A percentile compares a stretch with the other conserved stretches of the same genome.
Conservation (phyloP, 176 grass and related monocot genomes). For the Chrysopogon serrulatus region DNA sequence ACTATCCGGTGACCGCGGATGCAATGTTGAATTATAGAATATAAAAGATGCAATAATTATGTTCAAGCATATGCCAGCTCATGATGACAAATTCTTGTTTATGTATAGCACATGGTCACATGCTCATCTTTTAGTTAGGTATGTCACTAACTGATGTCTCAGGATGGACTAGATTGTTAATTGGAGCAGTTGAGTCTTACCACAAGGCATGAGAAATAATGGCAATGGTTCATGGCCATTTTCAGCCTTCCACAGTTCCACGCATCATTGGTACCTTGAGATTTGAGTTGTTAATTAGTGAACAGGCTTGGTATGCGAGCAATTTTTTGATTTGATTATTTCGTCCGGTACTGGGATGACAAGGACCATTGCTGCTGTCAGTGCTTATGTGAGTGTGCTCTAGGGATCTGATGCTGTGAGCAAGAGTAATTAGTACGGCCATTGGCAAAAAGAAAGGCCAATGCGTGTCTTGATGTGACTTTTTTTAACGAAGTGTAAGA, state of each 20-base stretch:
- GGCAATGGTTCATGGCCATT: background rate
- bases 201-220: slow-evolving; percentile 28
- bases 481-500: slow-evolving; percentile 14
- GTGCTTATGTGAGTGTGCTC: slow-evolving; percentile 10
- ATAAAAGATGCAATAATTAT: background rate
- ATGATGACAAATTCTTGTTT: background rate
- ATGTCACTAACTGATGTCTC: background rate
- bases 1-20: background rate
- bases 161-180: background rate
- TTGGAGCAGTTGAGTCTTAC: slow-evolving; percentile 2
- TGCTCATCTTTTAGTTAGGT: background rate
- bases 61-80: slow-evolving; percentile 1
- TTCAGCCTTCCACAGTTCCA: background rate
- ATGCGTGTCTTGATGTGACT: background rate
- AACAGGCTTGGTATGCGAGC: background rate
- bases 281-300: slow-evolving; percentile 10
- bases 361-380: slow-evolving; percentile 10
- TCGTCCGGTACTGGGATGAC: background rate
- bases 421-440: slow-evolving; percentile 14
- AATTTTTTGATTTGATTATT: background rate
- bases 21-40: background rate
- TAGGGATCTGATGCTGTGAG: slow-evolving; percentile 32
- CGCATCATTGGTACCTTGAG: background rate
- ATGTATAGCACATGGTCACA: background rate
- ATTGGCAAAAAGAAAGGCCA: background rate